phyloP scores from a whole-genome alignment of 2,329 filamentous ascomycete species.

The Didymella glomerata region DNA sequence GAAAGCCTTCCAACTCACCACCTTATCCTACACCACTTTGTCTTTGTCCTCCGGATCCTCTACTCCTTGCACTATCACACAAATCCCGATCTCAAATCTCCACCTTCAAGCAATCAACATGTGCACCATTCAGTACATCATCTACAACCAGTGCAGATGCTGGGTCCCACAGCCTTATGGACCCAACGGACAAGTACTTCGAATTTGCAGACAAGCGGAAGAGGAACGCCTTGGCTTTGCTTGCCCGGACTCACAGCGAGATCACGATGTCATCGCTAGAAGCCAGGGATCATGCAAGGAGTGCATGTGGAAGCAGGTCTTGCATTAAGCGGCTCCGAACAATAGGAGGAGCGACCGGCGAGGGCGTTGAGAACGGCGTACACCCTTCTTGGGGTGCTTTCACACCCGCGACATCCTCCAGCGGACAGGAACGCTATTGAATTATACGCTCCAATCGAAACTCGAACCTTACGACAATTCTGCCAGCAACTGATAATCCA shows the following conservation, averaged over 20 bases:
- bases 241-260: slow-evolving; percentile 38
- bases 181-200: slow-evolving; percentile 38
- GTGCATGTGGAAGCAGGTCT: slow-evolving; percentile 41
- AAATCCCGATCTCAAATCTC: not conserved
- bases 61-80: not conserved
- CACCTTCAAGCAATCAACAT: slow-evolving; percentile 18
- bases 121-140: slow-evolving; percentile 46
- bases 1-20: not conserved
- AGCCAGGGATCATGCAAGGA: slow-evolving; percentile 45
- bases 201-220: slow-evolving; percentile 42
- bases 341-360: not conserved
- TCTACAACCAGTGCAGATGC: slow-evolving; percentile 41
- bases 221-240: slow-evolving; percentile 37
- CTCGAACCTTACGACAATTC: not conserved
- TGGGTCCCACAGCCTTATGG: slow-evolving; percentile 44
- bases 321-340: not conserved
- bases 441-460: not conserved
- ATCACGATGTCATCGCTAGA: slow-evolving; percentile 43
- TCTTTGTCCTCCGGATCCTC: not conserved
- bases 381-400: too few species aligned
- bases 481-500: not conserved
- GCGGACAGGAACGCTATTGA: not conserved
- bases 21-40: not conserved
- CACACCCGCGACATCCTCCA: not conserved
- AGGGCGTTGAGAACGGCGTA: slow-evolving; percentile 15